phyloP scores from a whole-genome alignment of 2,329 filamentous ascomycete genomes.

The Cercospora sp. region DNA sequence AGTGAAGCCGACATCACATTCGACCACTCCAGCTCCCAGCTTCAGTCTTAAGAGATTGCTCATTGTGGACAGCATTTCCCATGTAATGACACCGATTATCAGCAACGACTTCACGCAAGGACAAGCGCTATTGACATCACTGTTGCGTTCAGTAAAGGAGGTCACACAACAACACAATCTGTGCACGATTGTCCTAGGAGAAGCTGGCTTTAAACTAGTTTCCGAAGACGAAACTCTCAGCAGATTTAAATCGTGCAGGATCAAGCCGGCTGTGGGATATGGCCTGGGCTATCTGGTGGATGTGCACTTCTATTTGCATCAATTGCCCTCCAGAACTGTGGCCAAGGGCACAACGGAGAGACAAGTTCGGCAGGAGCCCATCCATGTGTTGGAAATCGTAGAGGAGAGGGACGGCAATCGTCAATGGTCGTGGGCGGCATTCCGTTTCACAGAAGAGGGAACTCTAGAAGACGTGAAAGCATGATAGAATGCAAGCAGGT shows the following conservation, averaged over 20 bases:
- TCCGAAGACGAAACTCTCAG: conserved; percentile 37
- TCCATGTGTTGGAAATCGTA: conserved; percentile 47
- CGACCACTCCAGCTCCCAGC: not conserved
- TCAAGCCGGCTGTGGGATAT: conserved; percentile 42
- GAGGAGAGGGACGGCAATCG: conserved; percentile 42
- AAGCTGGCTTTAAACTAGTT: conserved; percentile 15
- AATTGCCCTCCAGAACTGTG: conserved; percentile 32
- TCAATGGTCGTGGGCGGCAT: conserved; percentile 43
- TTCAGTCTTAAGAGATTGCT: conserved; percentile 18
- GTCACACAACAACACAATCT: conserved; percentile 42
- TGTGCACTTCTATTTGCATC: conserved; percentile 43
- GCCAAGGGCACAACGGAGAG: conserved; percentile 24
- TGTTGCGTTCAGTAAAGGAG: conserved; percentile 45
- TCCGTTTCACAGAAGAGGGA: conserved; percentile 27
- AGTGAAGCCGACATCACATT: not conserved
- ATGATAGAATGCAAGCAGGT: not conserved
- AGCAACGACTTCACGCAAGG: conserved; percentile 37
- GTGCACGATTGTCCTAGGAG: conserved; percentile 35
- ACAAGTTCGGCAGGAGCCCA: conserved; percentile 26
- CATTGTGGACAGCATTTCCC: conserved; percentile 34
- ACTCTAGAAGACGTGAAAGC: conserved; percentile 18
- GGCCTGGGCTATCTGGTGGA: conserved; percentile 44
- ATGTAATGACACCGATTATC: conserved; percentile 32
- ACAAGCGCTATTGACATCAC: conserved; percentile 43
- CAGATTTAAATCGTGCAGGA: conserved; percentile 43